These are phyloP conservation scores for Peronospora belbahrii DNA, from an alignment of 352 stramenopile genomes.

Conservation along the genomic window DNA sequence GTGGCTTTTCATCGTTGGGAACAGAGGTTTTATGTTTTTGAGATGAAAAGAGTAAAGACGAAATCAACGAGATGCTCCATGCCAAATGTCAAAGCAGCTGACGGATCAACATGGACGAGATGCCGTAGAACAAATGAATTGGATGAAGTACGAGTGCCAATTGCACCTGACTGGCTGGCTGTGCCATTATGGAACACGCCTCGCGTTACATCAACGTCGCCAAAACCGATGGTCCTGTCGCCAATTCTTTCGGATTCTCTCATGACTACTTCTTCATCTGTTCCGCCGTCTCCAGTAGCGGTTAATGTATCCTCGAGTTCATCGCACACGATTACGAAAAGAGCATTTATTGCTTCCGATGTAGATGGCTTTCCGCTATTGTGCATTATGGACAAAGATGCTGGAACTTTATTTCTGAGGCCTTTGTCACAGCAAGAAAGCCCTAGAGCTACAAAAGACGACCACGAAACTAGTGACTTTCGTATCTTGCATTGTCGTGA, in stretches of 20 bases:
- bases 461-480: constrained; percentile 3
- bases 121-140: constrained; percentile 26
- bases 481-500: constrained; percentile 33
- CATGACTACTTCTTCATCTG: constrained; percentile 6
- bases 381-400: constrained; percentile 39
- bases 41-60: constrained; percentile 15
- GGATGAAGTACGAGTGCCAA: constrained; percentile 26
- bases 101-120: constrained; percentile 35
- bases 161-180: constrained; percentile 38
- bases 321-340: constrained; percentile 6
- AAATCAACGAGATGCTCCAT: constrained; percentile 1
- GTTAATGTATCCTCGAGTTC: constrained; percentile 1
- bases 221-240: constrained; percentile 18
- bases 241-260: constrained; percentile 10
- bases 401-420: constrained; percentile 30
- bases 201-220: constrained; percentile 5
- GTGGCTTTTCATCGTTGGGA: constrained; percentile 45
- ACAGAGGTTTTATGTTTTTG: constrained; percentile 46
- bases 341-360: constrained; percentile 34
- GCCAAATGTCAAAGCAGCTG: constrained; percentile 28
- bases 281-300: constrained; percentile 8
- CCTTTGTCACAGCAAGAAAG: constrained; percentile 15
- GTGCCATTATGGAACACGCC: constrained; percentile 28
- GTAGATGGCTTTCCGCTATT: constrained; percentile 23
- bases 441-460: constrained; percentile 1